Conservation (phyloP, 2,329 filamentous ascomycete genomes). For the Microcyclosporella mali region DNA sequence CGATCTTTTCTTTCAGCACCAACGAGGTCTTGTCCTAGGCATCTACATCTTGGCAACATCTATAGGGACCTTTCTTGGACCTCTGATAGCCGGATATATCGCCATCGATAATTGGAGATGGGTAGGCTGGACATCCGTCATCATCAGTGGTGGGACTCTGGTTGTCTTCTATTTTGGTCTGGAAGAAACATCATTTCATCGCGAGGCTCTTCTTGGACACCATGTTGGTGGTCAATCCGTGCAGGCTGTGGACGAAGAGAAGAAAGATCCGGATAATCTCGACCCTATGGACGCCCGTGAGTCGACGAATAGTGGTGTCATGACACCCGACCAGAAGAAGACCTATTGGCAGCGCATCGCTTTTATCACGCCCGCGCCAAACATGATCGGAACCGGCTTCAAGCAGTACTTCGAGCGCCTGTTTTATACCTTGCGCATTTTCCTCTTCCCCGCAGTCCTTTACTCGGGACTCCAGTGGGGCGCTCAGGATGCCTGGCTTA, state of each 20-base stretch:
- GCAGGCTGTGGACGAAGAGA: slow-evolving; percentile 6
- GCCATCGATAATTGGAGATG: slow-evolving; percentile 48
- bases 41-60: slow-evolving; percentile 52
- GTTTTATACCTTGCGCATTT: slow-evolving; percentile 52
- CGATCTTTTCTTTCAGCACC: slow-evolving; percentile 54
- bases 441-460: slow-evolving; percentile 52
- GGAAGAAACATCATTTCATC: slow-evolving; percentile 49
- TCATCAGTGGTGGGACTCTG: slow-evolving; percentile 45
- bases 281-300: not conserved
- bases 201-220: slow-evolving; percentile 34
- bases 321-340: slow-evolving; percentile 31
- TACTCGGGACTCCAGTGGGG: slow-evolving; percentile 56
- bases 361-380: slow-evolving; percentile 51
- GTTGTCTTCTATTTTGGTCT: slow-evolving; percentile 47
- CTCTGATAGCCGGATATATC: slow-evolving; percentile 49
- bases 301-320: slow-evolving; percentile 7
- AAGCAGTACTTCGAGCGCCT: slow-evolving; percentile 50
- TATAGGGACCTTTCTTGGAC: slow-evolving; percentile 52
- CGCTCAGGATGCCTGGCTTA: slow-evolving; percentile 54
- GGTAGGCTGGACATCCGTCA: slow-evolving; percentile 49
- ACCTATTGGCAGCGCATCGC: slow-evolving; percentile 52
- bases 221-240: slow-evolving; percentile 17
- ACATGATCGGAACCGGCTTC: slow-evolving; percentile 48
- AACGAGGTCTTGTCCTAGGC: slow-evolving; percentile 49
- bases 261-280: slow-evolving; percentile 9